Evolutionary conservation across 371 early-diverging fungal genomes (phyloP), one percentile per base, ranked within the genome.

Genomic region (Mucor mucedo): DNA sequence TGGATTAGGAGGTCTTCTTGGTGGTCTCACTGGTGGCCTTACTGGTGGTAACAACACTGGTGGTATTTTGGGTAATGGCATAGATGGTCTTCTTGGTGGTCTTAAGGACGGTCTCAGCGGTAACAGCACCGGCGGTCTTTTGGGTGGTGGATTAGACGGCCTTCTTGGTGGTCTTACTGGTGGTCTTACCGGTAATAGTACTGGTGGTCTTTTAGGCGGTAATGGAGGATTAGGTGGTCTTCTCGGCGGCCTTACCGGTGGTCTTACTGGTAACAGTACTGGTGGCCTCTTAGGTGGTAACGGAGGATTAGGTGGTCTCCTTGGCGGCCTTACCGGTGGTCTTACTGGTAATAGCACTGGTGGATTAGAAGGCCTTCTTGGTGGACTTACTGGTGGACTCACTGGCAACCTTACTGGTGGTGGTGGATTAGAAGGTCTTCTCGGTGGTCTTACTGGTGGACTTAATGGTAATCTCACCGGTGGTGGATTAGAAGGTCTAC

Each of bases 371-470:
- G 56, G 56, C 1, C 29, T 7, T 55, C 56, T 55, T 21, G 55
- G 55, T 27, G 35, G 35, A 14, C 5, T 54, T 39, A 39, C 55
- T 39, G 21, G 39, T 54, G 21, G 16, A 9, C 6, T 54, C 27
- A 27, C 40, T 27, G 40, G 40, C 3, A 54, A 54, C 10, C 11
- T 47, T 27, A 47, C n/a, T 27, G n/a, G n/a, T n/a, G 42, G 41
- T 16, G 14, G 7, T 9, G 47, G 47, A n/a, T 21, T 55, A 9
- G 56, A n/a, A 2, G 57, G 57, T 4, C 41, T 11, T 44, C 57
- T 57, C 6, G 44, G 55, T 30, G 30, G 41, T 6, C 13, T 55
- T 29, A 55, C 44, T 42, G 42, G 42, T 55, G 55, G 44, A 3
- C 27, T 41, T 42, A 27, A 14, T 55, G 55, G 41, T 4, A 42